Base-by-base conservation (phyloP, 2,329 filamentous ascomycete species). In the Botryosphaeria agaves region DNA sequence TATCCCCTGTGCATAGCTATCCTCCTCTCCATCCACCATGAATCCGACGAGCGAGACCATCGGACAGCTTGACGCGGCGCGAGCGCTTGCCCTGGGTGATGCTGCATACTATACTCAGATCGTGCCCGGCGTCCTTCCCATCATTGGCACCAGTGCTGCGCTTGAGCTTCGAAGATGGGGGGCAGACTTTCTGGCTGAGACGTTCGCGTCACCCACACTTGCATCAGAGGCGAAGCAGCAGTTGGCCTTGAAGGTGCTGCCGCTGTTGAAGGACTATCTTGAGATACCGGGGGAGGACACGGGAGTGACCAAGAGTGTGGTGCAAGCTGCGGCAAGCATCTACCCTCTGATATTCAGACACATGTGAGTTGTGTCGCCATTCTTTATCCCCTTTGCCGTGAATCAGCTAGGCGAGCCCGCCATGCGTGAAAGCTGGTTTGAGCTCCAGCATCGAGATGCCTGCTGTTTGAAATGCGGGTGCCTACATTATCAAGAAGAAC, bases 161-260 rank as follows among this genome's bases (percentile, higher is more conserved):
- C 57, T 93, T 33, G 82, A 92, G 55, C 62, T 95, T 45, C 78
- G 84, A 55, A 66, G 85, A 76, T 98, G 89, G 89, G 89, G 87
- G 16, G 77, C 85, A 38, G 85, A 94, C 37, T 98, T 98, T 49
- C 64, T 98, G 26, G 84, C 87, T 33, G 89, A 98, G 61, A 84
- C 85, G 2, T 95, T 98, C 57, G 78, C 89, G 34, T 91, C 82
- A 36, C 89, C 91, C n/a, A 72, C 78, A 14, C 65, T 95, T 44
- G 62, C 76, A 14, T 63, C 71, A 35, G 66, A 76, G 31, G 74
- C 80, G 52, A 98, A 95, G 63, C 82, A 72, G 62, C 74, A 73
- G 36, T 64, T 89, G 57, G 74, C 76, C 41, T 62, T 82, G 35
- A 68, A 72, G 36, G 81, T 92, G 35, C 58, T 98, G 45, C 76